Percentiles rank a stretch among this genome's conserved stretches.
Conservation (phyloP, 106 monocot genomes). For the Iris macrosiphon region DNA sequence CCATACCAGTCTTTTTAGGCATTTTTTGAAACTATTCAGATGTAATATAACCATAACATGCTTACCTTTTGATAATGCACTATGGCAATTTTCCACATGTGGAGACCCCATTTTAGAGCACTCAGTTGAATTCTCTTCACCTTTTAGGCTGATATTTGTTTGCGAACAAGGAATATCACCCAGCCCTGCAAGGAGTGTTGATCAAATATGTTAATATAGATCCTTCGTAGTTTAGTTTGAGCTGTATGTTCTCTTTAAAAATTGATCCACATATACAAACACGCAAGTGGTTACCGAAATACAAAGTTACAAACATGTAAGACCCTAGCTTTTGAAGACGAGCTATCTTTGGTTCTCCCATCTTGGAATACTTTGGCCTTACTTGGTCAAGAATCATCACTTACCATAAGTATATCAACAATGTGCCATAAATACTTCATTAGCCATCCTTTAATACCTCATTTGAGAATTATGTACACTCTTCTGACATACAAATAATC, state of each 20-base stretch:
- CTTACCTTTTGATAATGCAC: conserved; percentile 10
- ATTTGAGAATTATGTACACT: too few relatives aligned
- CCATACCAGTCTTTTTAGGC: too few relatives aligned
- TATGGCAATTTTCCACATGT: conserved; percentile 10
- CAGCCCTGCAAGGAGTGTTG: conserved; percentile 11
- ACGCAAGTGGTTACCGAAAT: too few relatives aligned
- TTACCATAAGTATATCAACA: neutral
- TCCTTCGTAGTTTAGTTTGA: neutral
- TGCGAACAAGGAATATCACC: neutral
- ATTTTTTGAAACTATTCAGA: too few relatives aligned
- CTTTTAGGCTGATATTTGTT: conserved; percentile 10
- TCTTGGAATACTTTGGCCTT: neutral
- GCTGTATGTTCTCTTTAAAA: neutral
- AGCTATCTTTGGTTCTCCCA: neutral
- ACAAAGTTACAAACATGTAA: neutral
- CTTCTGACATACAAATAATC: too few relatives aligned
- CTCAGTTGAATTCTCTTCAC: conserved; percentile 11
- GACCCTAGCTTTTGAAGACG: neutral
- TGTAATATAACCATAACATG: neutral
- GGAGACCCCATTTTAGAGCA: conserved; percentile 11
- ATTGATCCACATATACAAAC: neutral
- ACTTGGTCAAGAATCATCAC: neutral
- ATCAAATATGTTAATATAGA: neutral
- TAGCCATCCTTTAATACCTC: too few relatives aligned
- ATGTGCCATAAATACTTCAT: neutral